Base-by-base conservation (phyloP, 2,329 filamentous ascomycete genomes). In the Sporothrix mexicana region DNA sequence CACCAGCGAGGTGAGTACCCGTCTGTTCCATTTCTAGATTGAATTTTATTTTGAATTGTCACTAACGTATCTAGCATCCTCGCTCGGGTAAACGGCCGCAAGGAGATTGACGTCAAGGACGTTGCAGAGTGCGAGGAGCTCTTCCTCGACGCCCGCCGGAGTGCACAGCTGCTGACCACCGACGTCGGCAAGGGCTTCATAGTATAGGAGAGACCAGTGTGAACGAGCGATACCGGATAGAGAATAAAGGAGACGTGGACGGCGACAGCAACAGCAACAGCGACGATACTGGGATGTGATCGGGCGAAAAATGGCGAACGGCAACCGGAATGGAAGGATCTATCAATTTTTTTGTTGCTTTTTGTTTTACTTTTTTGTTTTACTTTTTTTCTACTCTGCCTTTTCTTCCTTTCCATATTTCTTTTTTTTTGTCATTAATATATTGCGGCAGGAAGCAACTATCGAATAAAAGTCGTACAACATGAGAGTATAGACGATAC, bases 101-200 rank as follows among this genome's bases (percentile, higher is more conserved):
- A 86, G 75, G 91, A 93, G 79, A 94, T 95, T 78, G 92, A 94
- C 78, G 84, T 93, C 72, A 87, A 90, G 78, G 93, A 95, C 81
- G 89, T 96, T 76, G 88, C 88, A 17, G 93, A 96, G 83, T 95
- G 92, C 80, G 92, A 95, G 81, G 92, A 94, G 79, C 84, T 96
- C 69, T 95, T 96, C 85, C 88, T 95, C 76, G 93, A 96, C 82
- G 92, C 93, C 68, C 90, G 90, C 79, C 88, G 93, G 77, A 95
- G 93, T 81, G 93, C 93, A 75, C 84, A 86, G 74, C 87, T 95
- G 77, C 87, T 94, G 78, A 84, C 82, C 75, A 83, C 88, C 71
- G 89, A 90, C 82, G 87, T 87, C 72, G 89, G 88, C 76, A 86
- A 85, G 77, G 88, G 86, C 74, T 95, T 91, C 83, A 85, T 94